A percentile compares a stretch with the other conserved stretches of the same genome.
Evolutionary conservation across 2,329 filamentous ascomycete species (phyloP).

Genomic region (Mycocentrospora acerina): DNA sequence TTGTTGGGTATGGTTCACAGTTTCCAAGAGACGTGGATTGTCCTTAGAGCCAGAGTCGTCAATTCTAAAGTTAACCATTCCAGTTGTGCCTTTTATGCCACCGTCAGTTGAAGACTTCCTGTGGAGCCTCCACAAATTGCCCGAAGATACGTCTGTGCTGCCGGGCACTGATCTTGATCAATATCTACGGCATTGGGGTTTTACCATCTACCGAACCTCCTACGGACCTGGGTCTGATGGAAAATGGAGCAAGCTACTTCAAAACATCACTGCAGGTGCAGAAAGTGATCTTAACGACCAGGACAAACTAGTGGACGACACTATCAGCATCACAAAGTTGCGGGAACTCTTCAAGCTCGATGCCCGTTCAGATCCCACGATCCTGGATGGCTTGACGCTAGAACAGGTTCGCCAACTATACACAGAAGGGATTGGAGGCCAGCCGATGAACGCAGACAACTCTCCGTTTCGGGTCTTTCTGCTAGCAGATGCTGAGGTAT

Average conservation of each 20-base stretch:
- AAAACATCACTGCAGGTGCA: slow-evolving; percentile 1
- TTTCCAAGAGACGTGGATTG: no score
- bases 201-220: slow-evolving; percentile 2
- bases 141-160: neutral
- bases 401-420: slow-evolving; percentile 5
- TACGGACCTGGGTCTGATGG: neutral
- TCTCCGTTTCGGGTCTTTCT: slow-evolving; percentile 5
- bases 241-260: slow-evolving; percentile 1
- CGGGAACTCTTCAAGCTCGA: slow-evolving; percentile 5
- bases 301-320: neutral
- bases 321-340: slow-evolving; percentile 1
- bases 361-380: slow-evolving; percentile 6
- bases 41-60: no score
- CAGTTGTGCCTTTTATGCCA: no score
- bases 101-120: no score
- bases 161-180: neutral
- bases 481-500: slow-evolving; percentile 5
- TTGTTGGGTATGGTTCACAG: no score
- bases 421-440: slow-evolving; percentile 2
- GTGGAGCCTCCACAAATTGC: neutral
- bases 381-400: slow-evolving; percentile 1
- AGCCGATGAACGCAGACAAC: slow-evolving; percentile 5
- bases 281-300: neutral
- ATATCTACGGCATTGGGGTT: neutral
- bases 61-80: no score